Conservation (phyloP, 768 basidiomycete genomes). For the Boletus vermiculosoides region DNA sequence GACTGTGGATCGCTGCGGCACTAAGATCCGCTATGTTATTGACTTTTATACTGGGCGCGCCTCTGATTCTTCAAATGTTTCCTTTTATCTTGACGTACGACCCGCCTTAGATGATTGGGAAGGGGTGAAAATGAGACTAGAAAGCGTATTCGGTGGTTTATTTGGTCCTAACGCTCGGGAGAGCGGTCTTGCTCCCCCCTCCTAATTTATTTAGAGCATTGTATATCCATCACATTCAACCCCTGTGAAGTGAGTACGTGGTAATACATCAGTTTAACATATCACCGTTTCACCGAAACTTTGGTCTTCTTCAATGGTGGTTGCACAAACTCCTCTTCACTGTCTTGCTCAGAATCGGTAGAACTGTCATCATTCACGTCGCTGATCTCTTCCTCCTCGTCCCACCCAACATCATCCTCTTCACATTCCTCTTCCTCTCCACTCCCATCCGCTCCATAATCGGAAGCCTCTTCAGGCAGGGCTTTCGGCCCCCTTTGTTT, state of each 20-base stretch:
- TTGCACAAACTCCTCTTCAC: conserved; percentile 47
- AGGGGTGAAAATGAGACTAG: conserved; percentile 79
- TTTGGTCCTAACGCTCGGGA: conserved; percentile 23
- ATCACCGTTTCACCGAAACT: conserved; percentile 47
- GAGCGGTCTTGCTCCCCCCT: conserved; percentile 18
- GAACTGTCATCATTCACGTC: conserved; percentile 50
- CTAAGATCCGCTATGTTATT: conserved; percentile 88
- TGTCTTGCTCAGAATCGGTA: conserved; percentile 42
- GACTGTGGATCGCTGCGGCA: conserved; percentile 92
- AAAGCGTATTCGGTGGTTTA: conserved; percentile 50
- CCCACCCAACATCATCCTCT: conserved; percentile 43
- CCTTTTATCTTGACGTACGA: conserved; percentile 92
- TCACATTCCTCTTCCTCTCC: conserved; percentile 40
- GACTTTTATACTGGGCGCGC: conserved; percentile 93
- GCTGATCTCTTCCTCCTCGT: conserved; percentile 65
- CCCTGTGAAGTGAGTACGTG: conserved; percentile 6
- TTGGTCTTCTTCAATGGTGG: conserved; percentile 57
- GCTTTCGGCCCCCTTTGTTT: conserved; percentile 28
- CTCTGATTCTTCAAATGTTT: conserved; percentile 50
- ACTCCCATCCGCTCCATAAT: conserved; percentile 43
- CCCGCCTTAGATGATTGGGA: conserved; percentile 96
- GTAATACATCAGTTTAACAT: conserved; percentile 10
- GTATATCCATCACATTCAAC: conserved; percentile 8
- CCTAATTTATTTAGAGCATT: conserved; percentile 10
- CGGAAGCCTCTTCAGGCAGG: conserved; percentile 32